phyloP scores from a whole-genome alignment of 192 early-diverging fungal genomes.

The Podila epicladia region DNA sequence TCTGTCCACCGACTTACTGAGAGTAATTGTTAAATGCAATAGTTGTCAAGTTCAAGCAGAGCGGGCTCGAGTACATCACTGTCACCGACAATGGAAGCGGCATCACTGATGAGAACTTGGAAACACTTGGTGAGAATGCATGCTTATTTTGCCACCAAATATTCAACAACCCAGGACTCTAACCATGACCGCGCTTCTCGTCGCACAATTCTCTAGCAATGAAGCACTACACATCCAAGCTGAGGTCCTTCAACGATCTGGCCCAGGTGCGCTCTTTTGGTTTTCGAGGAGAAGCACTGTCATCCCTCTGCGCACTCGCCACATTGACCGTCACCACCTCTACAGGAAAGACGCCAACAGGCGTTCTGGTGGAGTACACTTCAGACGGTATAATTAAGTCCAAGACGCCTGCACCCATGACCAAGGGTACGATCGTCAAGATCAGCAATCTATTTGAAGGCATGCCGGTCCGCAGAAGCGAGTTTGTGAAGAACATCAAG shows the following conservation, averaged over 20 bases:
- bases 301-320: slow-evolving; percentile 85
- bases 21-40: background rate
- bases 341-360: slow-evolving; percentile 67
- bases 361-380: slow-evolving; percentile 76
- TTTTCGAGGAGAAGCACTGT: slow-evolving; percentile 94
- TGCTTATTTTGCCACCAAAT: slow-evolving; percentile 16
- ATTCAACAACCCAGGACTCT: background rate
- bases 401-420: slow-evolving; percentile 34
- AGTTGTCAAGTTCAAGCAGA: slow-evolving; percentile 85
- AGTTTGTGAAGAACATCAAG: slow-evolving; percentile 86
- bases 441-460: slow-evolving; percentile 80
- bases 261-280: slow-evolving; percentile 85
- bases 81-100: slow-evolving; percentile 93
- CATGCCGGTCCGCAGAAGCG: slow-evolving; percentile 87
- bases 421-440: slow-evolving; percentile 81
- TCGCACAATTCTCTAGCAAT: slow-evolving; percentile 57
- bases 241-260: slow-evolving; percentile 81
- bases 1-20: background rate
- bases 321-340: slow-evolving; percentile 74
- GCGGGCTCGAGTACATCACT: slow-evolving; percentile 77
- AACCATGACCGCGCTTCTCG: background rate
- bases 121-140: slow-evolving; percentile 66
- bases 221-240: slow-evolving; percentile 93
- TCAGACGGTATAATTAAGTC: slow-evolving; percentile 57
- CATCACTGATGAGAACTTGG: slow-evolving; percentile 70